Base-by-base conservation (phyloP, 2,329 filamentous ascomycete species). In the Pochonia chlamydosporia region DNA sequence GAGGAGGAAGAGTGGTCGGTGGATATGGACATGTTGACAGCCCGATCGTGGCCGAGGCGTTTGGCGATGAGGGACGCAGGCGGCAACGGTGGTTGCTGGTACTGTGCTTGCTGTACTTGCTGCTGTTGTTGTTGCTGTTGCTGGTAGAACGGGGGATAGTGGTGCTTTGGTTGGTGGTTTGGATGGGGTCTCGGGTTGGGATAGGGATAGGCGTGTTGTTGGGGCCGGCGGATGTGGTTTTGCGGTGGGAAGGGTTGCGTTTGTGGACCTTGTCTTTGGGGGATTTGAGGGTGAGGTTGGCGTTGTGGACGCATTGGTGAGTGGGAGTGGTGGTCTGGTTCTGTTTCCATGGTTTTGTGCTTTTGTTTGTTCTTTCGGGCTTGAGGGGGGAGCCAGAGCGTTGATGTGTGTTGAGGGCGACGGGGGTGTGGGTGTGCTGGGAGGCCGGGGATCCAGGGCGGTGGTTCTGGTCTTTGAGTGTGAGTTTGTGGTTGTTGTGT, bases 41-140 rank as follows among this genome's bases (percentile, higher is more conserved):
- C 76, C 47, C 70, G 71, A 44, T 74, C 70, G 23, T 62, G 64
- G 6, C 77, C 76, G 18, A 79, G 59, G 4, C 77, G 69, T 57
- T 80, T 80, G 20, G 74, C 70, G 8, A 79, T 69, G 25, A 80
- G 69, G 4, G 73, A 69, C 37, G 50, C 44, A 45, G 51, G 44
- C 28, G 49, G 42, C 35, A 25, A 39, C 25, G 44, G n/a, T 21
- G 8, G 46, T 36, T 46, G 55, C 30, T 49, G 52, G n/a, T 57
- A 52, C 20, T 51, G 56, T 5, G 36, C 14, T 20, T 39, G 35
- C 35, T 21, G 20, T 14, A 18, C 8, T 16, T 36, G 33, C n/a
- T n/a, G n/a, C n/a, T n/a, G n/a, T n/a, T n/a, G n/a, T n/a, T n/a
- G n/a, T n/a, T n/a, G n/a, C n/a, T n/a, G n/a, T n/a, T n/a, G n/a